Percentiles rank a stretch among this genome's conserved stretches.
Conservation (phyloP, 176 grass and related monocot species). For the Chloris gayana region DNA sequence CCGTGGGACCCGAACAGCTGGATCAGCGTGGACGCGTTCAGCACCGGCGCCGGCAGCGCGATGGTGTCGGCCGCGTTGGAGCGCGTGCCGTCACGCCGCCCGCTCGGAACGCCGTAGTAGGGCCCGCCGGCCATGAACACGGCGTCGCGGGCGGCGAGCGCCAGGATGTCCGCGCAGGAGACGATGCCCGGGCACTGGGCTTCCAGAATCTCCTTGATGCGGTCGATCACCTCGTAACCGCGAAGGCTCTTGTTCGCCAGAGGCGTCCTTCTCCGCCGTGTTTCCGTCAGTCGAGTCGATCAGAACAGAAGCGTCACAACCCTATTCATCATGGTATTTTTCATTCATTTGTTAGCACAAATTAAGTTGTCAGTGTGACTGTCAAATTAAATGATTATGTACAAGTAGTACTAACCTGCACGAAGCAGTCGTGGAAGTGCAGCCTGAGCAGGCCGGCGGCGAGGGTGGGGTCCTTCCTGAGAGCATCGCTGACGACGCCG, state of each 20-base stretch:
- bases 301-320: slow-evolving; percentile 91
- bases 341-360: no score
- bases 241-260: slow-evolving; percentile 67
- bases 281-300: slow-evolving; percentile 61
- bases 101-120: slow-evolving; percentile 62
- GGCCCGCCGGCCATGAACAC: slow-evolving; percentile 68
- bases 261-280: slow-evolving; percentile 90
- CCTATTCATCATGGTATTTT: slow-evolving; percentile 31
- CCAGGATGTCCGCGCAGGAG: slow-evolving; percentile 81
- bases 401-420: slow-evolving; percentile 49
- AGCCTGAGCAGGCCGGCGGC: slow-evolving; percentile 77
- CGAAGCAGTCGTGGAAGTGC: slow-evolving; percentile 98
- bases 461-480: slow-evolving; percentile 58
- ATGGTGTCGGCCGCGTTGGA: slow-evolving; percentile 63
- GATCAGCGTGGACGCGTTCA: slow-evolving; percentile 55
- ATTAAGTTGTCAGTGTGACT: no score
- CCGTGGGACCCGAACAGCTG: slow-evolving; percentile 52
- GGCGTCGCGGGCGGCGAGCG: slow-evolving; percentile 75
- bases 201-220: slow-evolving; percentile 67
- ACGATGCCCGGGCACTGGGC: slow-evolving; percentile 71
- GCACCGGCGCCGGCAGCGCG: slow-evolving; percentile 58
- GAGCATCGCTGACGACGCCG: slow-evolving; percentile 51
- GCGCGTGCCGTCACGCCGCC: slow-evolving; percentile 68
- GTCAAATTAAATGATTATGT: no score
- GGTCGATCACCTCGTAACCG: slow-evolving; percentile 86